phyloP scores from a whole-genome alignment of 441 rosid genomes.

The Capsella rubella region DNA sequence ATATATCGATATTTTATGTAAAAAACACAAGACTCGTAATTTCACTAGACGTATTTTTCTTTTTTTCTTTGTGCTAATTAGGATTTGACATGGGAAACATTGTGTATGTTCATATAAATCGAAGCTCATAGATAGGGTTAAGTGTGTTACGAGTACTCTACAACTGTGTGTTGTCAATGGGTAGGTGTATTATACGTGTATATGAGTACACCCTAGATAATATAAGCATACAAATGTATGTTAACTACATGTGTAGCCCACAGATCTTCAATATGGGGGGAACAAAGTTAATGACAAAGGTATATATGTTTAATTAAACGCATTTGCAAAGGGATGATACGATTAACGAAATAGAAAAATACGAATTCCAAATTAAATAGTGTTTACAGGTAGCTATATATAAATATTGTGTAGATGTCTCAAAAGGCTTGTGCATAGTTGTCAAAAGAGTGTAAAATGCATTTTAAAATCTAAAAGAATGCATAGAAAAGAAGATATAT shows the following conservation, averaged over 20 bases:
- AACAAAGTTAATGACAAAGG: conserved; percentile 3
- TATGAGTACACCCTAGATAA: not conserved
- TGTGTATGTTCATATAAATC: not conserved
- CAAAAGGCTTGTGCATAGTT: conserved; percentile 45
- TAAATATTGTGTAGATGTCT: conserved; percentile 21
- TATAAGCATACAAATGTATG: not conserved
- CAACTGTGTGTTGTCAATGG: too few relatives aligned
- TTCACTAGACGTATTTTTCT: conserved; percentile 10
- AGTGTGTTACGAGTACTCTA: not conserved
- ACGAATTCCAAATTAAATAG: conserved; percentile 25
- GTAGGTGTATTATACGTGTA: not conserved
- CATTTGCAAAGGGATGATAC: conserved; percentile 1
- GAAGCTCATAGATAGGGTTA: conserved; percentile 1
- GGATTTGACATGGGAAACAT: not conserved
- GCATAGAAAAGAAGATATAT: conserved; percentile 26
- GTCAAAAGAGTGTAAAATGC: conserved; percentile 35
- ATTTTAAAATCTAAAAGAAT: conserved; percentile 26
- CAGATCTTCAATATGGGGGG: conserved; percentile 21
- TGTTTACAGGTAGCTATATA: conserved; percentile 19
- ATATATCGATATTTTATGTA: not conserved
- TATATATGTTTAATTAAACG: conserved; percentile 5
- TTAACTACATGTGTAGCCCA: conserved; percentile 6
- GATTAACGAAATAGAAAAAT: conserved; percentile 26
- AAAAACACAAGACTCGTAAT: not conserved
- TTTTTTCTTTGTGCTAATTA: not conserved